Percentiles rank a stretch among this genome's conserved stretches.
Evolutionary conservation across 2,329 filamentous ascomycete species (phyloP).

Genomic region (Allantophomopsis lycopodina): DNA sequence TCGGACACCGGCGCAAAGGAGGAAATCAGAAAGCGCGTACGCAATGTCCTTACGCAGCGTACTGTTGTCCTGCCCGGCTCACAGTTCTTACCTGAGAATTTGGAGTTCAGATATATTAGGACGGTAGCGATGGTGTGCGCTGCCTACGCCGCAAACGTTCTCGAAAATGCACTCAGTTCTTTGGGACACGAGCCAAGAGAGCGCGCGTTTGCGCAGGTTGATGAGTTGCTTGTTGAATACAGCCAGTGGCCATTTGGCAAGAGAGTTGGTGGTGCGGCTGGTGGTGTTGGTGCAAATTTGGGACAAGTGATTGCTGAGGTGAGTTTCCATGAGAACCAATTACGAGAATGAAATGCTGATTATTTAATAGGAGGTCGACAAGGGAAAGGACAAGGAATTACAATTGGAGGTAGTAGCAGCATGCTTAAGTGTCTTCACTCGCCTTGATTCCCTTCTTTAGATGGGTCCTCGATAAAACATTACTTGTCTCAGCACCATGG

Average conservation of each 20-base stretch:
- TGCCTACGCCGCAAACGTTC: conserved; percentile 92
- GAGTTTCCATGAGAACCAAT: conserved; percentile 14
- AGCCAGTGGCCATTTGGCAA: conserved; percentile 94
- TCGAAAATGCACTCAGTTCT: conserved; percentile 92
- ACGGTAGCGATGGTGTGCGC: conserved; percentile 96
- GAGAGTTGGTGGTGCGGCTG: conserved; percentile 55
- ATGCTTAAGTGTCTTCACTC: conserved; percentile 92
- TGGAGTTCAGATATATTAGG: conserved; percentile 86
- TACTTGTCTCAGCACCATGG: too few species aligned
- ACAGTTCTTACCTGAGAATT: conserved; percentile 83
- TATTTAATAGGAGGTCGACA: conserved; percentile 54
- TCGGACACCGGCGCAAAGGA: conserved; percentile 95
- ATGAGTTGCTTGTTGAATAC: conserved; percentile 90
- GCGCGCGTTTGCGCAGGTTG: conserved; percentile 90
- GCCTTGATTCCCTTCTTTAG: conserved; percentile 77
- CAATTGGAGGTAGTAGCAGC: conserved; percentile 96
- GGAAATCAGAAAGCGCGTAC: conserved; percentile 84
- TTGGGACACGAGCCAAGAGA: conserved; percentile 90
- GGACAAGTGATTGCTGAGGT: conserved; percentile 73
- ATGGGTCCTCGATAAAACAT: too few species aligned
- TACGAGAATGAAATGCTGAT: conserved; percentile 1
- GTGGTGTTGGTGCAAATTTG: conserved; percentile 85
- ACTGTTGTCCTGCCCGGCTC: conserved; percentile 80
- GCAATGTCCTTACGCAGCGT: conserved; percentile 83
- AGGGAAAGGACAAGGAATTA: conserved; percentile 82